Percentiles rank a stretch among this genome's conserved stretches.
Evolutionary conservation across 306 rosid genomes (phyloP).

Genomic region (Elaeagnus macrophylla): DNA sequence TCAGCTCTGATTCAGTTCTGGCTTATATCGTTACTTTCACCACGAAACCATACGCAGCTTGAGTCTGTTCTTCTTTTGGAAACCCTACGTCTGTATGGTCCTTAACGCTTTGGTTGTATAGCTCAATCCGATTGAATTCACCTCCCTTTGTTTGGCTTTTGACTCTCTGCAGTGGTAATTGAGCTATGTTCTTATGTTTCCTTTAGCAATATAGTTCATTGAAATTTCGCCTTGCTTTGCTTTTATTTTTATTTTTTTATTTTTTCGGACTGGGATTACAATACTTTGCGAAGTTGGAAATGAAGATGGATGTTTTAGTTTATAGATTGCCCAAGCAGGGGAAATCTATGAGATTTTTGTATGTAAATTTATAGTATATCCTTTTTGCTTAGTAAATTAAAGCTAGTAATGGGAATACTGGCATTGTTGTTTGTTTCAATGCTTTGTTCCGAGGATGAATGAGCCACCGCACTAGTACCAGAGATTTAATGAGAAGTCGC

Average conservation of each 20-base stretch:
- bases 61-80: not conserved
- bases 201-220: not conserved
- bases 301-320: too few species aligned
- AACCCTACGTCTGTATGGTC: constrained; percentile 43
- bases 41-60: not conserved
- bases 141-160: not conserved
- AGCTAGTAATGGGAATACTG: too few species aligned
- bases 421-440: too few species aligned
- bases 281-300: too few species aligned
- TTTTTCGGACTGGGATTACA: constrained; percentile 4
- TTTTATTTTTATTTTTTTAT: not conserved
- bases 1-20: constrained; percentile 39
- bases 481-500: too few species aligned
- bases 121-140: constrained; percentile 11
- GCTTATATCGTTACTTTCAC: constrained; percentile 12
- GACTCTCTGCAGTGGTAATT: not conserved
- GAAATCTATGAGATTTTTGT: too few species aligned
- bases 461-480: too few species aligned
- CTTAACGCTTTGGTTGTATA: not conserved
- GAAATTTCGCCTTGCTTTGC: not conserved
- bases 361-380: too few species aligned
- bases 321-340: not conserved
- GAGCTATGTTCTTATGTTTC: constrained; percentile 2
- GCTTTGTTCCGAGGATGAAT: too few species aligned
- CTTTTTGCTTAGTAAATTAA: too few species aligned